These are phyloP conservation scores for Paramyrothecium sp. DNA, from an alignment of 2,329 filamentous ascomycete species.

Conservation along the genomic window DNA sequence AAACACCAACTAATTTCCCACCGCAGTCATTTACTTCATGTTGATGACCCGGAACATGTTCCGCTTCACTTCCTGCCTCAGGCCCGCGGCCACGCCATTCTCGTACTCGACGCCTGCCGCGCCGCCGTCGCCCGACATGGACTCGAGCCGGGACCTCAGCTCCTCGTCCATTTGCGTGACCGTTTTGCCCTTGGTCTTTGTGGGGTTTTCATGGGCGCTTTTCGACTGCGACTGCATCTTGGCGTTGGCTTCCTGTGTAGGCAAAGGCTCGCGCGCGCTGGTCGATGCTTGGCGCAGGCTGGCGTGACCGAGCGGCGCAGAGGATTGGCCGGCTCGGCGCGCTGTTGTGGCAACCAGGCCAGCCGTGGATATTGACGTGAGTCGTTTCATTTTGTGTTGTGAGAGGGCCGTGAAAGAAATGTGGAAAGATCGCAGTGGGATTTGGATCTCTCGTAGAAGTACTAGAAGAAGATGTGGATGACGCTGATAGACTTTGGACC, in stretches of 20 bases:
- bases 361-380: not conserved
- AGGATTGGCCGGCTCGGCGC: not conserved
- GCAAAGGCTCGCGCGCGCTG: not conserved
- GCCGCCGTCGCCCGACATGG: conserved; percentile 67
- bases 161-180: conserved; percentile 66
- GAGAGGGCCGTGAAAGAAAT: not conserved
- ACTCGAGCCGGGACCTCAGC: conserved; percentile 62
- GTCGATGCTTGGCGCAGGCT: not conserved
- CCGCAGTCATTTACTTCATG: not conserved
- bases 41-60: conserved; percentile 75
- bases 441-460: not conserved
- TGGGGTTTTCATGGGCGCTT: not conserved
- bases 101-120: conserved; percentile 72
- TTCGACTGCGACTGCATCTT: conserved; percentile 4
- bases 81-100: conserved; percentile 66
- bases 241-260: not conserved
- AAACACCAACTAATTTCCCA: too few species aligned
- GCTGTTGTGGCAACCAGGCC: not conserved
- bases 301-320: not conserved
- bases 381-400: not conserved
- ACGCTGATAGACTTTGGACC: not conserved
- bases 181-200: conserved; percentile 44
- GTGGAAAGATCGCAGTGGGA: not conserved
- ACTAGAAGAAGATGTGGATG: not conserved
- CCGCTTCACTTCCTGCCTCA: conserved; percentile 71